Evolutionary conservation across 139 green algal genomes (phyloP), one percentile per base, ranked within the genome.

Genomic region (Haematococcus lacustris): DNA sequence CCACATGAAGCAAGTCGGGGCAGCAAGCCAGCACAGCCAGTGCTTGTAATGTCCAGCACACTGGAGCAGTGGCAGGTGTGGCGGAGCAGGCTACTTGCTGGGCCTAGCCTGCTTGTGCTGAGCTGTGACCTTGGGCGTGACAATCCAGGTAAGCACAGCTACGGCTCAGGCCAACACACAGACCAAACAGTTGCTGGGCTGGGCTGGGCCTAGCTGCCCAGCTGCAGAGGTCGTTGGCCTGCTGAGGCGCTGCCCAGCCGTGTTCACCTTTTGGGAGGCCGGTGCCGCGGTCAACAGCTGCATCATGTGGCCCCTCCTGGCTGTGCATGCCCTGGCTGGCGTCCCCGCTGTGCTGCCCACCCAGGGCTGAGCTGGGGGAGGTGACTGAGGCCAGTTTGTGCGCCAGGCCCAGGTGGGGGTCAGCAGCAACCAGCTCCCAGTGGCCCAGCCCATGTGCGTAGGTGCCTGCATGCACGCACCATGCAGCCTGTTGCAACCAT

Each of bases 391-490:
- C 73, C 68, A 98, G 86, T 84, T 94, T 96, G 50, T 82, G 68
- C 5, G 21, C 73, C 76, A 97, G 79, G 9, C 71, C 66, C 71
- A 98, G 78, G 35, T 70, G 39, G 2, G 74, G 38, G 60, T 98
- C 93, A 2, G 41, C 70, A 6, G 82, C 83, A 35, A 98, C 82
- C 62, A 73, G 80, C 50, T 93, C 85, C 91, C 91, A 97, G 66
- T 86, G 83, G 17, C 89, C 90, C 66, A 97, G 77, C 5, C 91
- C 91, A 71, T 97, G 75, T 17, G 71, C 68, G 41, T 85, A 80
- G 66, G 85, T 78, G 6, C 78, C 78, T 73, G 68, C 38, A 38
- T 37, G 13, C 61, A 68, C 53, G 53, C 47, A 57, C 47, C 13
- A 28, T 57, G 13, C 23, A 30, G 17, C 17, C 30, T 21, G 23